Percentiles rank a stretch among this genome's conserved stretches.
phyloP scores from a whole-genome alignment of 768 basidiomycete genomes.

The Fibroporia radiculosa region DNA sequence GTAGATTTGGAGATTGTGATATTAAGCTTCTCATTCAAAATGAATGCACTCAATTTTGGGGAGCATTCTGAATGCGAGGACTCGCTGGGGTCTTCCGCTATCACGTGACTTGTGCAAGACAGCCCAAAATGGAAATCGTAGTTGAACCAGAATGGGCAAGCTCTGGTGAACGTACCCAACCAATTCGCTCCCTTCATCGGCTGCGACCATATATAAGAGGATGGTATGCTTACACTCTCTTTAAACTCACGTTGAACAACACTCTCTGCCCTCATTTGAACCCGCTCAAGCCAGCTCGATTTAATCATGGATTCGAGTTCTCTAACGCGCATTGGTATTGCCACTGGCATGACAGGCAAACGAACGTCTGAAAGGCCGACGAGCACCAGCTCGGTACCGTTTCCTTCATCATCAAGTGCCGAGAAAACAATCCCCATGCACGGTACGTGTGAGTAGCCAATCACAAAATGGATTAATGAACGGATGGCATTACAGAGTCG shows the following conservation, averaged over 20 bases:
- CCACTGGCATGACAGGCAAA: background rate
- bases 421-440: background rate
- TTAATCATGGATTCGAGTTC: background rate
- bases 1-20: no score
- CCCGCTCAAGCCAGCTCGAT: background rate
- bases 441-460: no score
- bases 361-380: background rate
- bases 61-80: no score
- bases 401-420: slow-evolving; percentile 8
- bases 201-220: background rate
- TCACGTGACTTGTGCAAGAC: background rate
- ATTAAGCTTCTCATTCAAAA: no score
- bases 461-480: background rate
- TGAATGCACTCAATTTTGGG: no score
- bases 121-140: background rate
- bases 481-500: slow-evolving; percentile 15
- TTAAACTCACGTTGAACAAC: background rate
- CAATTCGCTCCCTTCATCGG: background rate
- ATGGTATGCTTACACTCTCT: background rate
- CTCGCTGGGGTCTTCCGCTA: no score
- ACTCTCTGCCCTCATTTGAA: background rate
- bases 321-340: background rate
- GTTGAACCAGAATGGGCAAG: background rate
- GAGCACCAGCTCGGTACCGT: slow-evolving; percentile 12
- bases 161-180: background rate